A percentile compares a stretch with the other conserved stretches of the same genome.
These are phyloP conservation scores for Pseudopediastrum boryanum DNA, from an alignment of 139 green algal species.

Conservation along the genomic window DNA sequence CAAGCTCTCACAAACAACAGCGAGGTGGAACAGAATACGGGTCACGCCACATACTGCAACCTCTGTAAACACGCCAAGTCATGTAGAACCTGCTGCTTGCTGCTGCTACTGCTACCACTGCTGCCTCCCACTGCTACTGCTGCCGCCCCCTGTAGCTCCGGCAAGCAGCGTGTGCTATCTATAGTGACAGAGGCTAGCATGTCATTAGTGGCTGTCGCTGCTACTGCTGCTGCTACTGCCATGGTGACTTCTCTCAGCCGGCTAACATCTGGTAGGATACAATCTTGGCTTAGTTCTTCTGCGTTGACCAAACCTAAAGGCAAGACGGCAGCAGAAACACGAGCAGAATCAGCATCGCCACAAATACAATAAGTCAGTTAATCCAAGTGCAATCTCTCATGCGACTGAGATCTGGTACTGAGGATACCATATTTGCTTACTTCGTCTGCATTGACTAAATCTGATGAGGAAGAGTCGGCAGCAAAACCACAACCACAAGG, in stretches of 20 bases:
- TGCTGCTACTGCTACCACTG: too few relatives aligned
- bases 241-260: constrained; percentile 14
- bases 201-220: too few relatives aligned
- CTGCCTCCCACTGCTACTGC: too few relatives aligned
- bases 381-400: not conserved
- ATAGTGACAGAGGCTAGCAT: too few relatives aligned
- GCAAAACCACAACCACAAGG: not conserved
- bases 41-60: too few relatives aligned
- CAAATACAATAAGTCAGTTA: not conserved
- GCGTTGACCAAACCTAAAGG: constrained; percentile 20
- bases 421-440: not conserved
- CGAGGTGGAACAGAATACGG: too few relatives aligned
- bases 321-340: not conserved
- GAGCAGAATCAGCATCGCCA: not conserved
- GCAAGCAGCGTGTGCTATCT: too few relatives aligned
- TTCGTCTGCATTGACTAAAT: not conserved
- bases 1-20: too few relatives aligned
- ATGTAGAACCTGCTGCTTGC: too few relatives aligned
- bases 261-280: constrained; percentile 16
- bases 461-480: not conserved
- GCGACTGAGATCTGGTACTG: not conserved
- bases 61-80: too few relatives aligned
- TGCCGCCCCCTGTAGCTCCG: too few relatives aligned
- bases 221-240: constrained; percentile 7
- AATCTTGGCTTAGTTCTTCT: constrained; percentile 19